Conservation (phyloP, 352 stramenopile genomes). For the Globisporangium spiculum region DNA sequence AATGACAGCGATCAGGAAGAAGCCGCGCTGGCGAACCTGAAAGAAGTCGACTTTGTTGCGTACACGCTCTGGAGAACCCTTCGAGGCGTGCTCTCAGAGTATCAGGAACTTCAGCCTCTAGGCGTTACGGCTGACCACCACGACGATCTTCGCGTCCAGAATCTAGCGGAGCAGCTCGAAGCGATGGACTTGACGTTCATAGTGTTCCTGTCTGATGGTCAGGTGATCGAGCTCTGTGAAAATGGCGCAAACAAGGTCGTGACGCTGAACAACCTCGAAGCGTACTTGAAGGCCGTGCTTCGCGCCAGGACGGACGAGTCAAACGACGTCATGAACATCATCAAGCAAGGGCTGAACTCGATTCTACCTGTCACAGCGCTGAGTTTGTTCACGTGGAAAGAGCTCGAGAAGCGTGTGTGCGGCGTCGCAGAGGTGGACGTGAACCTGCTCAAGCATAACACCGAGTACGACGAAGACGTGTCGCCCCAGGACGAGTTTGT, state of each 20-base stretch:
- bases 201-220: slow-evolving; percentile 68
- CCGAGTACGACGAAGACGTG: slow-evolving; percentile 83
- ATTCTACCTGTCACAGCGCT: slow-evolving; percentile 68
- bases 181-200: slow-evolving; percentile 77
- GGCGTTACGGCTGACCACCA: not conserved
- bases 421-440: slow-evolving; percentile 75
- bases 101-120: slow-evolving; percentile 5
- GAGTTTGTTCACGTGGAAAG: slow-evolving; percentile 52
- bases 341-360: slow-evolving; percentile 76
- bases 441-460: slow-evolving; percentile 64
- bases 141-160: slow-evolving; percentile 1
- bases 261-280: slow-evolving; percentile 40
- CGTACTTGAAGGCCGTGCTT: slow-evolving; percentile 50
- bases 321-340: slow-evolving; percentile 50
- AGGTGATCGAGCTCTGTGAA: slow-evolving; percentile 38
- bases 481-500: slow-evolving; percentile 61
- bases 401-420: slow-evolving; percentile 74
- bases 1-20: slow-evolving; percentile 18
- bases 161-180: slow-evolving; percentile 44
- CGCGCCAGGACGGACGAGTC: slow-evolving; percentile 40
- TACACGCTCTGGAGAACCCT: slow-evolving; percentile 58
- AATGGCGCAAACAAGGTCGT: slow-evolving; percentile 35
- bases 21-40: slow-evolving; percentile 37
- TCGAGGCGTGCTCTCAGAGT: slow-evolving; percentile 24
- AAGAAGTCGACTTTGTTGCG: slow-evolving; percentile 64